Evolutionary conservation across 257 asterid species (phyloP).

Genomic region (Solanum commersonii): DNA sequence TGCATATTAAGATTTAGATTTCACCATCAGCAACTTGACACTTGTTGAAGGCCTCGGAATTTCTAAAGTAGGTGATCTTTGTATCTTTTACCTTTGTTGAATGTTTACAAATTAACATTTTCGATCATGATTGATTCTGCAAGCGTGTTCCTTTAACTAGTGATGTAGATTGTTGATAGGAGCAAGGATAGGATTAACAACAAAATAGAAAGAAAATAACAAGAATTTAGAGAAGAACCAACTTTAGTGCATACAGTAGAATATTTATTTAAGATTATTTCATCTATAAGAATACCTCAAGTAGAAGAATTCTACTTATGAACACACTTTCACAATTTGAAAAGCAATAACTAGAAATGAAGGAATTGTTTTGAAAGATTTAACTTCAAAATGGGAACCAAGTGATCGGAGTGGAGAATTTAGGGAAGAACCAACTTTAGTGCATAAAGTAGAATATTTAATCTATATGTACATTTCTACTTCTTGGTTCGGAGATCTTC

Average conservation of each 20-base stretch:
- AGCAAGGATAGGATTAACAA: too few relatives aligned
- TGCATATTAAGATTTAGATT: neutral
- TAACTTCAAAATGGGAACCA: constrained; percentile 95
- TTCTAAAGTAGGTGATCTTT: neutral
- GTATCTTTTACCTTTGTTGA: too few relatives aligned
- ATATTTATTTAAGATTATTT: neutral
- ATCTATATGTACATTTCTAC: too few relatives aligned
- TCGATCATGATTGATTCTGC: neutral
- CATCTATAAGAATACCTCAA: too few relatives aligned
- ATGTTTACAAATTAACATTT: too few relatives aligned
- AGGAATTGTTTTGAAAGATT: constrained; percentile 83
- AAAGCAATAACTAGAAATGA: constrained; percentile 14
- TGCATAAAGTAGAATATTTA: too few relatives aligned
- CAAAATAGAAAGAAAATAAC: neutral
- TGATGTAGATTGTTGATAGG: neutral
- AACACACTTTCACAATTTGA: neutral
- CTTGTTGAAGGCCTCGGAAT: neutral
- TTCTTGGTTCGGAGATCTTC: too few relatives aligned
- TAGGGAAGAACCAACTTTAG: too few relatives aligned
- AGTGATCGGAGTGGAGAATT: constrained; percentile 95
- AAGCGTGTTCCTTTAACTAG: neutral
- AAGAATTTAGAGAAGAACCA: neutral
- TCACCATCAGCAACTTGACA: neutral
- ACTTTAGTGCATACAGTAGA: neutral
- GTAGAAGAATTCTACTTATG: too few relatives aligned